A percentile compares a stretch with the other conserved stretches of the same genome.
Conservation (phyloP, 2,329 filamentous ascomycete species). For the Ceratocystis diversiconidia region DNA sequence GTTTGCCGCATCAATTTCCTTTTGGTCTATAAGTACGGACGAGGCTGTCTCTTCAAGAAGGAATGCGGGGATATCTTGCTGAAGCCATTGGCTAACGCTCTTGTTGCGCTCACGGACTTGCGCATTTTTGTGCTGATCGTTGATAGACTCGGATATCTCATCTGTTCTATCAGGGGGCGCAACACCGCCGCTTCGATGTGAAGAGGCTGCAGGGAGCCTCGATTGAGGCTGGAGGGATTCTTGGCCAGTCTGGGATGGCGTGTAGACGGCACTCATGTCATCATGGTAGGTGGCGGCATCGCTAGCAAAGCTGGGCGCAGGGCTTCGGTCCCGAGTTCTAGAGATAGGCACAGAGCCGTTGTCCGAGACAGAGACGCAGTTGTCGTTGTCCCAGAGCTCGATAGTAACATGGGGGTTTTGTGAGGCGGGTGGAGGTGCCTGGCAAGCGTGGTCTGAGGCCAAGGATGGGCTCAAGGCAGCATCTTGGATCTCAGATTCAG, state of each 20-base stretch:
- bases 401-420: background rate
- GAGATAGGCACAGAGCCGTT: background rate
- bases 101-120: conserved; percentile 34
- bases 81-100: conserved; percentile 38
- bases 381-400: background rate
- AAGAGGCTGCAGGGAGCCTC: background rate
- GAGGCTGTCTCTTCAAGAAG: background rate
- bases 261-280: conserved; percentile 11
- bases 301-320: conserved; percentile 12
- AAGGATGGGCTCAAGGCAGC: too few species aligned
- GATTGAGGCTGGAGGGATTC: background rate
- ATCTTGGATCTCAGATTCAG: background rate
- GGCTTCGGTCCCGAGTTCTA: background rate
- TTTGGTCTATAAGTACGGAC: background rate
- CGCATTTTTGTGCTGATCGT: conserved; percentile 33
- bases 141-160: conserved; percentile 30
- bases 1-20: background rate
- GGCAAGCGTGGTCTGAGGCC: background rate
- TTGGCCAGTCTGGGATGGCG: background rate
- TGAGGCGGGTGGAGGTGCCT: background rate
- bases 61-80: background rate
- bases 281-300: conserved; percentile 13
- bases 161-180: conserved; percentile 8
- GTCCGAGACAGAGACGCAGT: background rate
- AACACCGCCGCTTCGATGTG: conserved; percentile 8